Evolutionary conservation across 768 basidiomycete species (phyloP).

Genomic region (Lentinus brumalis): DNA sequence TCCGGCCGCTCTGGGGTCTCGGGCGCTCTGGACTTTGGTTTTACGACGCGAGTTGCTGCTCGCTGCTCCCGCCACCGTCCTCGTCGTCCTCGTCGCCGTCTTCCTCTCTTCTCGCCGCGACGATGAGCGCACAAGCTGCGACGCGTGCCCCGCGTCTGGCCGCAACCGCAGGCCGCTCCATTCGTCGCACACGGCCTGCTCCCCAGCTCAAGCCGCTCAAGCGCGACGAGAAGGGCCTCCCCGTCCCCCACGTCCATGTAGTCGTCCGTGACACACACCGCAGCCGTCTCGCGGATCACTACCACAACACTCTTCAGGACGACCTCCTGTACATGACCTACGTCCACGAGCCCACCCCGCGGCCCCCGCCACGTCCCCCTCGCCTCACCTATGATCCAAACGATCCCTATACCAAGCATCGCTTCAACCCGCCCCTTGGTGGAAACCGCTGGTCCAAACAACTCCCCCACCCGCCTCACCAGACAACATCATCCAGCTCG

Average conservation of each 20-base stretch:
- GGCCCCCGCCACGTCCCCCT: constrained; percentile 55
- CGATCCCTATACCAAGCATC: constrained; percentile 82
- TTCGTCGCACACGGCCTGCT: constrained; percentile 24
- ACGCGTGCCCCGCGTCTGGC: constrained; percentile 14
- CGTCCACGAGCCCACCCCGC: constrained; percentile 64
- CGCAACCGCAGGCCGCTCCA: constrained; percentile 17
- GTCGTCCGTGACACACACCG: constrained; percentile 69
- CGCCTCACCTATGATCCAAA: constrained; percentile 72
- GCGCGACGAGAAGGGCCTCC: constrained; percentile 59
- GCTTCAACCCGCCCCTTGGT: constrained; percentile 74
- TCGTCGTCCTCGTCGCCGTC: too few relatives aligned
- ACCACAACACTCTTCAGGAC: constrained; percentile 78
- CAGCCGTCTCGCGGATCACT: constrained; percentile 81
- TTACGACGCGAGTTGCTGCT: too few relatives aligned
- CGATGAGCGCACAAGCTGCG: constrained; percentile 24
- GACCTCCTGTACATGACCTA: constrained; percentile 96
- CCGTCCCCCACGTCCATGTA: constrained; percentile 69
- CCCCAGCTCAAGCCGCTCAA: constrained; percentile 37
- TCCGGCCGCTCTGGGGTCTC: too few relatives aligned
- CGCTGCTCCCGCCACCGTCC: too few relatives aligned
- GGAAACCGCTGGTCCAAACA: constrained; percentile 69
- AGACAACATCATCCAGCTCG: constrained; percentile 72
- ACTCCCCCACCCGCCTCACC: constrained; percentile 62
- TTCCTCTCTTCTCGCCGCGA: too few relatives aligned
- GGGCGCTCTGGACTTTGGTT: too few relatives aligned